Base-by-base conservation (phyloP, 345 rosid genomes). In the Gossypium stocksii region DNA sequence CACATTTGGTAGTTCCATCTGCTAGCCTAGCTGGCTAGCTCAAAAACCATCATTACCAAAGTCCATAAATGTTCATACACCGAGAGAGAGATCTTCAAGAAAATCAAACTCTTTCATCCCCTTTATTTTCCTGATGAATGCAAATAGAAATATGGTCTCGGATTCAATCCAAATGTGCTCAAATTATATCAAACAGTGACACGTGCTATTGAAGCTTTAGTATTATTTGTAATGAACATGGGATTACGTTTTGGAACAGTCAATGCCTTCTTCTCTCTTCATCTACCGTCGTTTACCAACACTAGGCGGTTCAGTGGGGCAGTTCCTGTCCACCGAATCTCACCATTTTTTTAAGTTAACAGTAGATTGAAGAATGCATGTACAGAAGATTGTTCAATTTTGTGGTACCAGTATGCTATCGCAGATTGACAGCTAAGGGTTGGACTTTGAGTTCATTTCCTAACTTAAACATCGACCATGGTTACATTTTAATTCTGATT, bases 11-110 rank as follows among this genome's bases (percentile, higher is more conserved):
- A 17, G 46, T 70, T 52, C 25, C 2, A 27, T 27, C 61, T 25
- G 73, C 60, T 52, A 27, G 44, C 44, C 44, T 68, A 15, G 45
- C 49, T 29, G 44, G 23, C 44, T 68, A 15, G 23, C 49, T 29
- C 29, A 8, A 41, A 68, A 68, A 45, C 68, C 69, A 73, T 70
- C 43, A 7, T 20, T 57, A 71, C 38, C 14, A 71, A 53, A 12
- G 63, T 34, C 38, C 63, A 7, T 41, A 56, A 34, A 38, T 53
- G 14, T 71, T 10, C 9, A 53, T 29, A 17, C 17, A 23, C 22
- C 14, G 17, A 69, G 46, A 51, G 22, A 69, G 38, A 34, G 38
- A 34, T 51, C 45, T 69, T 11, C 25, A 16, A 51, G 60, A 19
- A 71, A 71, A 46, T 2, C 6, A 57, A 46, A 22, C 71, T 48